A percentile compares a stretch with the other conserved stretches of the same genome.
These are phyloP conservation scores for Suhomyces kilbournensis DNA, from an alignment of 805 yeast species.

Conservation along the genomic window DNA sequence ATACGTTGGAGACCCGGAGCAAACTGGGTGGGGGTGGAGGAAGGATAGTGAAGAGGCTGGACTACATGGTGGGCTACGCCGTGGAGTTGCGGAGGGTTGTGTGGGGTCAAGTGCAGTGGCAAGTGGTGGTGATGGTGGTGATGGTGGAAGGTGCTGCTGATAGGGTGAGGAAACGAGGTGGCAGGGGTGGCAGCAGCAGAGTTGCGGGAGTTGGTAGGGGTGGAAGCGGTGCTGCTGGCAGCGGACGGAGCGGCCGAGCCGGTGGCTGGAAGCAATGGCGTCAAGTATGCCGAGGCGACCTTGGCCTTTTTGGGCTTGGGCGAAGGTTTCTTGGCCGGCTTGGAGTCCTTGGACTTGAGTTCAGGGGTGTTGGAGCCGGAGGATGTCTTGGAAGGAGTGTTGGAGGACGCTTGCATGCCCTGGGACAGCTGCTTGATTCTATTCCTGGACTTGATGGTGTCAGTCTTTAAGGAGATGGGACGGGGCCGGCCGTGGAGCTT, in stretches of 20 bases:
- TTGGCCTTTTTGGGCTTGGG: conserved; percentile 18
- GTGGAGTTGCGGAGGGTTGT: conserved; percentile 13
- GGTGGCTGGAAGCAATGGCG: conserved; percentile 29
- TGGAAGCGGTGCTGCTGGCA: conserved; percentile 6
- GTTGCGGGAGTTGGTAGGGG: conserved; percentile 1
- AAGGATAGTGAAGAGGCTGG: conserved; percentile 62
- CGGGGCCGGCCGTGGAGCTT: conserved; percentile 91
- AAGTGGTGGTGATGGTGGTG: conserved; percentile 12
- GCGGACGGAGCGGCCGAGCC: conserved; percentile 8
- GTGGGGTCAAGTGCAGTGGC: conserved; percentile 9
- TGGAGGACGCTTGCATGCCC: conserved; percentile 6
- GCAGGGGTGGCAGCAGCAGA: conserved; percentile 3
- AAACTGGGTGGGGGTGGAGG: conserved; percentile 68
- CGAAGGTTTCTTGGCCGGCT: conserved; percentile 19
- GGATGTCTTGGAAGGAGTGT: conserved; percentile 21
- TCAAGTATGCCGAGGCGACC: conserved; percentile 12
- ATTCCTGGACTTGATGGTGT: conserved; percentile 87
- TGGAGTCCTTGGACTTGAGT: conserved; percentile 48
- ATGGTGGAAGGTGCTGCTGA: conserved; percentile 10
- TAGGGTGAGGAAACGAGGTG: conserved; percentile 9
- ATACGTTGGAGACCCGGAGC: conserved; percentile 62
- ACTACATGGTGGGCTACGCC: conserved; percentile 29
- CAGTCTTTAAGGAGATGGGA: conserved; percentile 87
- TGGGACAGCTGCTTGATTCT: conserved; percentile 57
- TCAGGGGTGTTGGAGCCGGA: conserved; percentile 56